Evolutionary conservation across 1,139 yeast genomes (phyloP), one percentile per base, ranked within the genome.

Genomic region (Yamadazyma sp.): DNA sequence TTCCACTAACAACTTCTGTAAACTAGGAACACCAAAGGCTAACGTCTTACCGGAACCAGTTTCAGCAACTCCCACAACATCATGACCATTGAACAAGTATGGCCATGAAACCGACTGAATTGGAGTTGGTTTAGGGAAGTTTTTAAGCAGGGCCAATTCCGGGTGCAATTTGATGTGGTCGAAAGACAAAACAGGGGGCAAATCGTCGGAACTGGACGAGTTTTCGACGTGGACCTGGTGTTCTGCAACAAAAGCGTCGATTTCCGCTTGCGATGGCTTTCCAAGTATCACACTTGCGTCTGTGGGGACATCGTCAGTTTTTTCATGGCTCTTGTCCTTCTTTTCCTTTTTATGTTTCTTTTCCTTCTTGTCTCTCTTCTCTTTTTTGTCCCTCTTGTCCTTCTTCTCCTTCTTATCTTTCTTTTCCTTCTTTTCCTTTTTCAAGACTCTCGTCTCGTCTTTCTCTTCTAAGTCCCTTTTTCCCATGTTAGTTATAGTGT

Each of bases 91-190:
- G 38, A 92, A 68, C 38, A 94, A 67, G 56, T 80, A 89, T 47
- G 99, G 99, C 98, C 98, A 92, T 10, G 97, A 78, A 24, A 82
- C 90, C n/a, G 96, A 79, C 68, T 92, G 99, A 53, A 92, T 92
- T 24, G 98, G 97, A 4, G 97, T 90, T 40, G 98, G 99, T 52
- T 79, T 82, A 22, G 88, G 84, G 67, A 87, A 92, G 52, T 80
- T 78, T 29, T 78, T 62, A 35, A 90, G 71, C 35, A 76, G 79
- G 10, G 69, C 56, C 45, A 74, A 73, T 44, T 90, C 76, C 40
- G 74, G 67, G 2, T 76, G 48, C 38, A 90, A 73, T 5, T 59
- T 45, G 23, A 92, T 70, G 37, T 84, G 80, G 33, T 73, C 70
- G 52, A 92, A 90, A 3, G 81, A 63, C 38, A 90, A 63, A 18